phyloP scores from a whole-genome alignment of 2,329 filamentous ascomycete genomes.

The Penicillium corylophilum region DNA sequence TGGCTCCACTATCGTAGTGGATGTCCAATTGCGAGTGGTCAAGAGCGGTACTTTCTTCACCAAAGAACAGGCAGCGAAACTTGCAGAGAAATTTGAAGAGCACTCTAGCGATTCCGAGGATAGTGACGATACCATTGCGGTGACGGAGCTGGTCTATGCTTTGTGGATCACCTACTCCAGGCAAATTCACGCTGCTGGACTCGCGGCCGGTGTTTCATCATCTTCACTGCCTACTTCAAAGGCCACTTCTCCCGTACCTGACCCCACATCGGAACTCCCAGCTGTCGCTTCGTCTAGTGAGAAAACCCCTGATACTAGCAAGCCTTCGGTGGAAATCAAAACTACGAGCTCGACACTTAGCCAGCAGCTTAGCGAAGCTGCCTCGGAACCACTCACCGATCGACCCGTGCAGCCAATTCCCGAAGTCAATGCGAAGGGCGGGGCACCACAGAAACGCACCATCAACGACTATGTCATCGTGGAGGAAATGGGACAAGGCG shows the following conservation, averaged over 20 bases:
- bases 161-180: conserved; percentile 97
- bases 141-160: conserved; percentile 83
- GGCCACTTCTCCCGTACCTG: conserved; percentile 69
- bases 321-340: conserved; percentile 33
- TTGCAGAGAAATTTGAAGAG: conserved; percentile 66
- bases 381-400: conserved; percentile 46
- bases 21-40: conserved; percentile 94
- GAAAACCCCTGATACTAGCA: conserved; percentile 22
- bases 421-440: conserved; percentile 27
- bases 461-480: conserved; percentile 90
- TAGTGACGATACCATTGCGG: conserved; percentile 45
- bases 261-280: conserved; percentile 75
- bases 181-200: conserved; percentile 76
- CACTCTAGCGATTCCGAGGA: conserved; percentile 54
- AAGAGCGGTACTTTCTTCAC: conserved; percentile 73
- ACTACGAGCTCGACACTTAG: conserved; percentile 50
- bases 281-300: conserved; percentile 36
- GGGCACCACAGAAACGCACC: conserved; percentile 65
- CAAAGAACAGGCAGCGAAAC: conserved; percentile 61
- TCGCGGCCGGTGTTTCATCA: conserved; percentile 55
- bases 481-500: conserved; percentile 97
- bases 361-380: conserved; percentile 52
- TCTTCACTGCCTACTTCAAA: conserved; percentile 62
- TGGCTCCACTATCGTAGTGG: conserved; percentile 86
- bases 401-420: conserved; percentile 40